A percentile compares a stretch with the other conserved stretches of the same genome.
Conservation (phyloP, 192 early-diverging fungal genomes). For the Phycomyces nitens region DNA sequence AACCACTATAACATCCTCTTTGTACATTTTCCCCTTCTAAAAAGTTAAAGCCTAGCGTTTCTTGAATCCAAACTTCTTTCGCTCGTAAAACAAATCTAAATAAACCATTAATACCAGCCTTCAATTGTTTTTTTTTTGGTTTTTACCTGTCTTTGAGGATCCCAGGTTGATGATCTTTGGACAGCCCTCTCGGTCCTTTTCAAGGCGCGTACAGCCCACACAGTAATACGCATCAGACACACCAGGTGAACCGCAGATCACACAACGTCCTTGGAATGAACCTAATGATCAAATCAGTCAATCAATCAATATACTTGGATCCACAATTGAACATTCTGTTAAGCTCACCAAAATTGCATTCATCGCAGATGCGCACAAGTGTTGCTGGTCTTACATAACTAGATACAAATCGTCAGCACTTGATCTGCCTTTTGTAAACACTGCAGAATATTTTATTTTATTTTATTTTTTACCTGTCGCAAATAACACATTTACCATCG, state of each 20-base stretch:
- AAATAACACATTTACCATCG: slow-evolving; percentile 95
- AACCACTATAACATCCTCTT: too few species aligned
- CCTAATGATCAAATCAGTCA: slow-evolving; percentile 45
- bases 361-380: slow-evolving; percentile 88
- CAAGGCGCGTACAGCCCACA: slow-evolving; percentile 82
- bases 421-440: not conserved
- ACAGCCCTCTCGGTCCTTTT: slow-evolving; percentile 96
- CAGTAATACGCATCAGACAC: slow-evolving; percentile 95
- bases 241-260: slow-evolving; percentile 85
- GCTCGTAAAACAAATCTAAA: slow-evolving; percentile 88
- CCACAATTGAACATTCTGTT: not conserved
- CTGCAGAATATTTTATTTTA: too few species aligned
- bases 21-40: too few species aligned
- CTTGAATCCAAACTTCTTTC: slow-evolving; percentile 88
- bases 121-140: too few species aligned
- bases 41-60: too few species aligned
- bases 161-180: slow-evolving; percentile 98
- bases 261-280: slow-evolving; percentile 83
- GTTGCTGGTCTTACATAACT: slow-evolving; percentile 86
- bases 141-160: slow-evolving; percentile 67
- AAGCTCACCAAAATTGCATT: slow-evolving; percentile 83
- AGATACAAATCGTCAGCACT: not conserved
- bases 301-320: slow-evolving; percentile 39
- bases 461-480: slow-evolving; percentile 88
- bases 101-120: too few species aligned